A percentile compares a stretch with the other conserved stretches of the same genome.
Evolutionary conservation across 2,329 filamentous ascomycete genomes (phyloP).

Genomic region (Aspergillus pseudoviridinutans): DNA sequence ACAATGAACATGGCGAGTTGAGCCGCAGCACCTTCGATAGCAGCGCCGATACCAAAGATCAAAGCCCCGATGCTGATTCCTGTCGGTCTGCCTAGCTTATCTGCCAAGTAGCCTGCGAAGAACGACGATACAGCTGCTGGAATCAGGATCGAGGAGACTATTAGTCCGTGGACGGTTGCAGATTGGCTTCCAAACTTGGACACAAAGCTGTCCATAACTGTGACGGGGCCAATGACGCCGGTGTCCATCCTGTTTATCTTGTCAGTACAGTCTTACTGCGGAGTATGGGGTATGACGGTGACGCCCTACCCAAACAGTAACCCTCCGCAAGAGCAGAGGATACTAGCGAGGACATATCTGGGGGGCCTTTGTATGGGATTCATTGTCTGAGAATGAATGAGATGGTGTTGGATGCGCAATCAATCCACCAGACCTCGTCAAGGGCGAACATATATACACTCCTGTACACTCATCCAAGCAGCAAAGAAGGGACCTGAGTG

Average conservation of each 20-base stretch:
- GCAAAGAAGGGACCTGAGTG: background rate
- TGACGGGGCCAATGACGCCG: slow-evolving; percentile 57
- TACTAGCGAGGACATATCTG: slow-evolving; percentile 16
- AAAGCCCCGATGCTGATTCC: slow-evolving; percentile 49
- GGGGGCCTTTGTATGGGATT: slow-evolving; percentile 8
- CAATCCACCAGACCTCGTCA: background rate
- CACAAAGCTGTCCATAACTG: slow-evolving; percentile 53
- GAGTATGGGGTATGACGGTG: background rate
- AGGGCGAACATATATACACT: background rate
- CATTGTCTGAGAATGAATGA: slow-evolving; percentile 2
- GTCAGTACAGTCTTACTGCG: background rate
- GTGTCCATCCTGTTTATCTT: slow-evolving; percentile 38
- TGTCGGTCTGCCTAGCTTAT: slow-evolving; percentile 48
- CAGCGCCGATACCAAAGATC: slow-evolving; percentile 52
- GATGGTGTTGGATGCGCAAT: background rate
- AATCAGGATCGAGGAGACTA: slow-evolving; percentile 58
- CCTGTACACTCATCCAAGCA: background rate
- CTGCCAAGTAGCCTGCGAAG: slow-evolving; percentile 54
- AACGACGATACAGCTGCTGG: slow-evolving; percentile 56
- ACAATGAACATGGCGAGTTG: slow-evolving; percentile 51
- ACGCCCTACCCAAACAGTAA: slow-evolving; percentile 15
- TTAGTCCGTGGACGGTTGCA: slow-evolving; percentile 52
- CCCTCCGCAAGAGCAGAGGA: slow-evolving; percentile 17
- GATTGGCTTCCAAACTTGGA: slow-evolving; percentile 49
- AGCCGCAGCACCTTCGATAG: slow-evolving; percentile 49